Evolutionary conservation across 1,139 yeast genomes (phyloP).

Genomic region (Yarrowia galli): DNA sequence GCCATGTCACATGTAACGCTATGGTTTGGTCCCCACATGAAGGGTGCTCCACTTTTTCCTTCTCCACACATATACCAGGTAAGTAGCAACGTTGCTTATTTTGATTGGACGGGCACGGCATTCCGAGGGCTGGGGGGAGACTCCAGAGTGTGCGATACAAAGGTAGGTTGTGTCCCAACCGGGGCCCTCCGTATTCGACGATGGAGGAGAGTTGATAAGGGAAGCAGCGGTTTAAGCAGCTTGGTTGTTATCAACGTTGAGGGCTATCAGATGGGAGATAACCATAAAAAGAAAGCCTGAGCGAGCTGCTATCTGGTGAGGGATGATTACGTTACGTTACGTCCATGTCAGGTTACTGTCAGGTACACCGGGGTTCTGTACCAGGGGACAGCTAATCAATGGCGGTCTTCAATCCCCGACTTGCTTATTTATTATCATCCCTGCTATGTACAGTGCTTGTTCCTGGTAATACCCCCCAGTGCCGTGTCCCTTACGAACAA

Average conservation of each 20-base stretch:
- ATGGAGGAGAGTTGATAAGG: not conserved
- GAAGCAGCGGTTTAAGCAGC: not conserved
- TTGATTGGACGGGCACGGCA: not conserved
- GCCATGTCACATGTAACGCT: slow-evolving; percentile 16
- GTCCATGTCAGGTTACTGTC: not conserved
- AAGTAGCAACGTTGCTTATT: slow-evolving; percentile 8
- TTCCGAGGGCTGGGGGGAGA: not conserved
- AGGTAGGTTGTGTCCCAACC: not conserved
- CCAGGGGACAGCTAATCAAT: too few species aligned
- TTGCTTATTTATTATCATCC: not conserved
- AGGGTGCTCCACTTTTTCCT: slow-evolving; percentile 2
- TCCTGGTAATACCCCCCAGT: not conserved
- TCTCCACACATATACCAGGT: not conserved
- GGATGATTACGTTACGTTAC: too few species aligned
- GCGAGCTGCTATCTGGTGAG: slow-evolving; percentile 19
- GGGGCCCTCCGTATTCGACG: not conserved
- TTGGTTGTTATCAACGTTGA: slow-evolving; percentile 8
- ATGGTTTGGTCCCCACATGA: slow-evolving; percentile 20
- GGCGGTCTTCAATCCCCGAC: not conserved
- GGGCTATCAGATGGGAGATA: slow-evolving; percentile 6
- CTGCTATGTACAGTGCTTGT: not conserved
- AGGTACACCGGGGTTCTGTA: too few species aligned
- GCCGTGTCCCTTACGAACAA: not conserved
- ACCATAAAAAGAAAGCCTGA: slow-evolving; percentile 14
- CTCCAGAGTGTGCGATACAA: not conserved